A percentile compares a stretch with the other conserved stretches of the same genome.
phyloP scores from a whole-genome alignment of 805 yeast genomes.

The Pichia membranifaciens region DNA sequence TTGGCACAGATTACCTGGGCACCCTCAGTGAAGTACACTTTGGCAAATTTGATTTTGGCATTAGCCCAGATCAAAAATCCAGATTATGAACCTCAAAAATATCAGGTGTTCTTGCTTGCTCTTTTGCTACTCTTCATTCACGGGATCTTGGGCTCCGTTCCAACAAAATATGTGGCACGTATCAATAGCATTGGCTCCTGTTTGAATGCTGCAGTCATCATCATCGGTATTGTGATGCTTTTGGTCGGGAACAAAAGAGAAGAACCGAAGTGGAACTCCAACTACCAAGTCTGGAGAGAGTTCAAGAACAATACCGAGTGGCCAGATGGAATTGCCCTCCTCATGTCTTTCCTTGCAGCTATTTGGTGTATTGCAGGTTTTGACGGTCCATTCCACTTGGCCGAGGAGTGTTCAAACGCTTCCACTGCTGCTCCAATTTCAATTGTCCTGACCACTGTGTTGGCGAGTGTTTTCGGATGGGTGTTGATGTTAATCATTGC shows the following conservation, averaged over 20 bases:
- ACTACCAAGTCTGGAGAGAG: constrained; percentile 45
- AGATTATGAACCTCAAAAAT: constrained; percentile 37
- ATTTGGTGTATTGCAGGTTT: constrained; percentile 72
- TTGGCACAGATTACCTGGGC: constrained; percentile 55
- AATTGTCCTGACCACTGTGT: constrained; percentile 47
- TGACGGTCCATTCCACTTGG: constrained; percentile 65
- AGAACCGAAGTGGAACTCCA: constrained; percentile 42
- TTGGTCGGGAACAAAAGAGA: constrained; percentile 42
- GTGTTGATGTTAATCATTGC: constrained; percentile 52
- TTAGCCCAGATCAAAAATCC: constrained; percentile 38
- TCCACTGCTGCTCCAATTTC: constrained; percentile 61
- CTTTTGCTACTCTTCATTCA: constrained; percentile 43
- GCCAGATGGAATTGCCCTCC: constrained; percentile 52
- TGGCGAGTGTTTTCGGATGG: constrained; percentile 52
- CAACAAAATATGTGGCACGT: constrained; percentile 47
- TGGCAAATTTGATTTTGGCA: constrained; percentile 52
- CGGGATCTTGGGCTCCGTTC: constrained; percentile 42
- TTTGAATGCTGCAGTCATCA: constrained; percentile 41
- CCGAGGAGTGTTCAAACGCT: constrained; percentile 65
- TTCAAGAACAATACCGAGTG: constrained; percentile 48
- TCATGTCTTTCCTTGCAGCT: constrained; percentile 51
- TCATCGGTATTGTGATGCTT: constrained; percentile 46
- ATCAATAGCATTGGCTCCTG: constrained; percentile 45
- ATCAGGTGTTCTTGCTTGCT: constrained; percentile 46
- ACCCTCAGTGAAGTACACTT: constrained; percentile 51